Base-by-base conservation (phyloP, 2,329 filamentous ascomycete genomes). In the Alternaria rosae region DNA sequence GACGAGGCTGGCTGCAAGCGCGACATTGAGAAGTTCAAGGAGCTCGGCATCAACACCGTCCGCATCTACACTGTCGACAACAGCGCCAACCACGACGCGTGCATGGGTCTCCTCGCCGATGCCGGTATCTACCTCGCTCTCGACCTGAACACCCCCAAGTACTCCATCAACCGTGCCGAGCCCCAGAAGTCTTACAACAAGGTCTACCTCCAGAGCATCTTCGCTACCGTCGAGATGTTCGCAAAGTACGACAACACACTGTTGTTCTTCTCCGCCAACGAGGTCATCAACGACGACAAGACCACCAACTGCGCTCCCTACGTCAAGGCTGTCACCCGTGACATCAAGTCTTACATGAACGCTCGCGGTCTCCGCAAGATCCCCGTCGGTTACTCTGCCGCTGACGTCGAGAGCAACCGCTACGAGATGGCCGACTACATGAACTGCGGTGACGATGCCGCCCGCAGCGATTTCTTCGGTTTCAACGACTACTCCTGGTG, bases 61-160 rank as follows among this genome's bases (percentile, higher is more conserved):
- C 93, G 94, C 80, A 91, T 97, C 65, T 97, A 97, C 86, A 93
- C 91, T 15, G 89, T 96, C 70, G 94, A 97, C 85, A 97, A 97
- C 86, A 89, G 89, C 53, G 83, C 85, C 71, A 82, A 90, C 79
- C 94, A 97, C 82, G 89, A 94, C 73, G 86, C 88, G 65, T 97
- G 94, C 85, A 97, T 97, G 94, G 83, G 85, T 63, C 85, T 87
- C 47, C 86, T 97, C 64, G 89, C 88, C 54, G 91, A 91, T 73
- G 93, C 92, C 66, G 92, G 92, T 73, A 97, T 97, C 84, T 97
- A 97, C 85, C 87, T 97, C 55, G 92, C 96, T 38, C 85, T 97
- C 54, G 93, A 97, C 74, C 91, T 95, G 84, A 97, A 97, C 88
- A 94, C 87, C n/a, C 92, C 92, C 69, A 85, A 88, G 68, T 97